phyloP scores from a whole-genome alignment of 2,329 filamentous ascomycete genomes.

The Fusarium sp. region DNA sequence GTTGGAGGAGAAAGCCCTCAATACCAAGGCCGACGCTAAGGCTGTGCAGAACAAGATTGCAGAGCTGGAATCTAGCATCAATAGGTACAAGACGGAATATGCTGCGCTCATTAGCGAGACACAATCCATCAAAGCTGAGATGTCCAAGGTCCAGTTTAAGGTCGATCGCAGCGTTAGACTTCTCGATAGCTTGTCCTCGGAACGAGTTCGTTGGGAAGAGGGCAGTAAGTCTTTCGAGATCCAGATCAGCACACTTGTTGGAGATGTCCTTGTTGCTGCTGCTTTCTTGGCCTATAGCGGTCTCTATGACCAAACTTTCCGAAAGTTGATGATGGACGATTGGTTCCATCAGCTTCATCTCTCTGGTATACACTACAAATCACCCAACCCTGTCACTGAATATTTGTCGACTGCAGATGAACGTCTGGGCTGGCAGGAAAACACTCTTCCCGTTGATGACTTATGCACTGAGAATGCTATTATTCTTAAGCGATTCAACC shows the following conservation, averaged over 20 bases:
- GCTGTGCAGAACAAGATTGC: constrained; percentile 90
- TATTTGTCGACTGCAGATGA: constrained; percentile 98
- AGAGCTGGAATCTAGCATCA: constrained; percentile 89
- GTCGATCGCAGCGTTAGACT: constrained; percentile 95
- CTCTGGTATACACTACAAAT: constrained; percentile 94
- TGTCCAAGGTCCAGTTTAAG: constrained; percentile 97
- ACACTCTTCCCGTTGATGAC: constrained; percentile 93
- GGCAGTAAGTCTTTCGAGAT: constrained; percentile 98
- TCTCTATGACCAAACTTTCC: constrained; percentile 97
- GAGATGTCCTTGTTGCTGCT: constrained; percentile 94
- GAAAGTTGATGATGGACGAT: constrained; percentile 97
- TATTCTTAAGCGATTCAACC: constrained; percentile 96
- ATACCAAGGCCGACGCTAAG: constrained; percentile 93
- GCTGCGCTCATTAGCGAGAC: constrained; percentile 96
- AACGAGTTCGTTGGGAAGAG: constrained; percentile 93
- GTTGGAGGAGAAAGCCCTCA: constrained; percentile 87
- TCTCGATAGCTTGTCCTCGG: constrained; percentile 93
- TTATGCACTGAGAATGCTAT: constrained; percentile 99
- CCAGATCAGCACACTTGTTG: constrained; percentile 95
- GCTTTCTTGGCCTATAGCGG: constrained; percentile 97
- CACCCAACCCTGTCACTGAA: constrained; percentile 93
- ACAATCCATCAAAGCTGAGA: constrained; percentile 96
- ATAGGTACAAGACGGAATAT: constrained; percentile 95
- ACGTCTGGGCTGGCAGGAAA: constrained; percentile 92
- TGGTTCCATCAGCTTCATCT: constrained; percentile 94